Base-by-base conservation (phyloP, 768 basidiomycete genomes). In the Steccherinum ochraceum region DNA sequence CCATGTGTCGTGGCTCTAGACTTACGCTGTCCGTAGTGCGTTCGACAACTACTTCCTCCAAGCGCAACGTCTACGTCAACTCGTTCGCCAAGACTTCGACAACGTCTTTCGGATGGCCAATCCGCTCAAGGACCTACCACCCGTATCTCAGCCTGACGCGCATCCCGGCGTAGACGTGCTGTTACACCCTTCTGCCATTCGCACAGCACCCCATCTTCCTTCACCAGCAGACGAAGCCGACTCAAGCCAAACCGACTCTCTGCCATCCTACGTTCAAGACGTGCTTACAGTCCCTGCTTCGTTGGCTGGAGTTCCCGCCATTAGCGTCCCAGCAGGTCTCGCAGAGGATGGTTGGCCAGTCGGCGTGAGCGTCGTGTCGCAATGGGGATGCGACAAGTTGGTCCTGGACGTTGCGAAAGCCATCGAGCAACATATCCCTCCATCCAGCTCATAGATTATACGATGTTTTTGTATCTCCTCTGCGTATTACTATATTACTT, bases 11-110 rank as follows among this genome's bases (percentile, higher is more conserved):
- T 21, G n/a, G n/a, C n/a, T n/a, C n/a, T n/a, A n/a, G n/a, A n/a
- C 20, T 20, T 41, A 19, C 24, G 27, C 13, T 25, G 13, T 24
- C 44, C 45, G 27, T 58, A 97, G 93, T 51, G 93, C 93, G n/a
- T 97, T 93, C 62, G 88, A 97, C 68, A 97, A 95, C 61, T 97
- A 95, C 66, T 99, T 93, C 64, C 75, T 98, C 4, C 92, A 95
- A 70, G 94, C 95, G 0, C 86, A 92, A 55, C 77, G 82, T 25
- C 79, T 97, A 10, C 83, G 95, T 1, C 75, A 77, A 46, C 69
- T 78, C 5, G 72, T 99, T 47, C 78, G 80, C 52, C 60, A 74
- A 3, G 94, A 97, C 60, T 93, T 94, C 58, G 70, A 84, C 60
- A 59, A 62, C 1, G 77, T 85, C 27, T 93, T 97, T 68, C 69